Evolutionary conservation across 1,139 yeast genomes (phyloP).

Genomic region (Pneumocystis sp.): DNA sequence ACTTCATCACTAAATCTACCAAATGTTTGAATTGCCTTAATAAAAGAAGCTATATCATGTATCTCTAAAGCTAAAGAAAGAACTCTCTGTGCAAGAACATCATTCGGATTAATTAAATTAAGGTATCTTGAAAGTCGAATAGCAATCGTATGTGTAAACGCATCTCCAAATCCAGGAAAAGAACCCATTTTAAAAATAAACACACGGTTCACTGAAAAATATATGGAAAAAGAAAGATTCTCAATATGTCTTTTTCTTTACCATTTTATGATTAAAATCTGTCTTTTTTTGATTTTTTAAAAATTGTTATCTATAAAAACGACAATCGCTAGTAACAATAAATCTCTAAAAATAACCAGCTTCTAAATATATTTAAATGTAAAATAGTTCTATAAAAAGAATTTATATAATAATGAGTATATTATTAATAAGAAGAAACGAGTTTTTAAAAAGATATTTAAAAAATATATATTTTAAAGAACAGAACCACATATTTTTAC

Average conservation of each 20-base stretch:
- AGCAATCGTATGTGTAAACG: neutral
- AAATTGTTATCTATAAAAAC: neutral
- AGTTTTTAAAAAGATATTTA: neutral
- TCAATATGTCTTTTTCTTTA: no score
- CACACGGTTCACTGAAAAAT: neutral
- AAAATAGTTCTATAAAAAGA: neutral
- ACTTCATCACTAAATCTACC: slow-evolving; percentile 6
- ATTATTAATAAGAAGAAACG: neutral
- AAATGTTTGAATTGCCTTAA: slow-evolving; percentile 8
- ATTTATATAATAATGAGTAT: neutral
- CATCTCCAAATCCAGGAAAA: neutral
- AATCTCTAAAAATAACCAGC: neutral
- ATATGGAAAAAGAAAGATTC: no score
- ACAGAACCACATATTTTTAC: neutral
- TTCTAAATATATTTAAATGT: no score
- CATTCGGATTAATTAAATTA: neutral
- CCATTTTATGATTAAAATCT: neutral
- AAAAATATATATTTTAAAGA: neutral
- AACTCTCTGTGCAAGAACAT: slow-evolving; percentile 9
- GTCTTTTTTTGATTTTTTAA: neutral
- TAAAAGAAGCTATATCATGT: slow-evolving; percentile 6
- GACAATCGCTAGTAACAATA: neutral
- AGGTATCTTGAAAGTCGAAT: neutral
- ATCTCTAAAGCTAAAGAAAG: slow-evolving; percentile 7
- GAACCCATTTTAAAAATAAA: neutral